These are phyloP conservation scores for Dictyostelium capitatum DNA, from an alignment of 78 protist species.

Conservation along the genomic window DNA sequence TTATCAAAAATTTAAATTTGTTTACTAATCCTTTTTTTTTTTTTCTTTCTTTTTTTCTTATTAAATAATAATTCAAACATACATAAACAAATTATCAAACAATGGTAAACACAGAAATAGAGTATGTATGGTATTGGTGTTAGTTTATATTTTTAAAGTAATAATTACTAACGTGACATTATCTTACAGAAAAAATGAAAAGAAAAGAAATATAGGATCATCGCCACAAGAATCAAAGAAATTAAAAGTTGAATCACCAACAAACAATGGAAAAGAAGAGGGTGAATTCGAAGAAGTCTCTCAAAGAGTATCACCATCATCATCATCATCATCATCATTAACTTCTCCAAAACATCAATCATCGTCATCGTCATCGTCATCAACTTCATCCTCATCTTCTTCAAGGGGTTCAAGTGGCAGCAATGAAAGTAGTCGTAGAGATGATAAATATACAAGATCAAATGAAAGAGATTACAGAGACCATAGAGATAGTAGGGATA, in stretches of 20 bases:
- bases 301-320: neutral
- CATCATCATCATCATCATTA: neutral
- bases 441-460: conserved; percentile 1
- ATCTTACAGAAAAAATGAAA: neutral
- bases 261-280: conserved; percentile 31
- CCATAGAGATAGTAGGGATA: neutral
- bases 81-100: neutral
- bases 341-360: neutral
- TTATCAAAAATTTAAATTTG: neutral
- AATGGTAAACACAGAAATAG: neutral
- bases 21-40: conserved; percentile 8
- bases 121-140: neutral
- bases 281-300: neutral
- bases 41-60: neutral
- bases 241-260: neutral
- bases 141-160: neutral
- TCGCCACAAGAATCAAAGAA: conserved; percentile 3
- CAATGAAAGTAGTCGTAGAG: neutral
- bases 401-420: neutral
- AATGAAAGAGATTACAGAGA: neutral
- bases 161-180: neutral
- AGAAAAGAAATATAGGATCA: conserved; percentile 9
- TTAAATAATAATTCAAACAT: neutral
- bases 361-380: neutral
- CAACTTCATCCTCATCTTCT: neutral